phyloP scores from a whole-genome alignment of 306 rosid species.

The Cucumis melo region DNA sequence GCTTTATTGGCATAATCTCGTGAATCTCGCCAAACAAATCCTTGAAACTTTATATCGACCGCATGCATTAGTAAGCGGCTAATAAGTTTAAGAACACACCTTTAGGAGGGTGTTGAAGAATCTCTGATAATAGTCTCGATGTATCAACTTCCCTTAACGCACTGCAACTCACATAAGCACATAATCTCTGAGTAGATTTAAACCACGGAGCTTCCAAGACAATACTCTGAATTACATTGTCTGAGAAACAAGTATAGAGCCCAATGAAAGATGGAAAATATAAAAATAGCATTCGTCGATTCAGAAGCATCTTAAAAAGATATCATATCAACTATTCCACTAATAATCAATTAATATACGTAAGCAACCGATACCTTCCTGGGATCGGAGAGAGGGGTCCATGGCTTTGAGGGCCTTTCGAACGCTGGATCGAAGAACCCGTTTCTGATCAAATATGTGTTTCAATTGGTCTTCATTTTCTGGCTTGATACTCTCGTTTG shows the following conservation, averaged over 20 bases:
- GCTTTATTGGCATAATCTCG: neutral
- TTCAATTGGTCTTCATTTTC: slow-evolving; percentile 22
- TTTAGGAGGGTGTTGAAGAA: slow-evolving; percentile 24
- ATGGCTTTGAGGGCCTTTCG: slow-evolving; percentile 58
- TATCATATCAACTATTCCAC: neutral
- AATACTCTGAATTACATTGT: slow-evolving; percentile 48
- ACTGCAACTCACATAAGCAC: slow-evolving; percentile 80
- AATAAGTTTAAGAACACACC: slow-evolving; percentile 15
- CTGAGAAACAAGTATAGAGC: slow-evolving; percentile 16
- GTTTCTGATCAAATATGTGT: slow-evolving; percentile 50
- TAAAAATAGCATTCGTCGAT: neutral
- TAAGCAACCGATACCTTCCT: slow-evolving; percentile 38
- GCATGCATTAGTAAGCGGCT: neutral
- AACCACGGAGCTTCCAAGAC: slow-evolving; percentile 76
- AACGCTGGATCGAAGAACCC: slow-evolving; percentile 48
- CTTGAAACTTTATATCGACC: neutral
- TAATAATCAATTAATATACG: neutral
- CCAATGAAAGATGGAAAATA: neutral
- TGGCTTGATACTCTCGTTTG: slow-evolving; percentile 1
- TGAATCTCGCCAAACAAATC: neutral
- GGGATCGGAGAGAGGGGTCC: slow-evolving; percentile 56
- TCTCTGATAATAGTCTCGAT: slow-evolving; percentile 38
- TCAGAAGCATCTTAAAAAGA: neutral
- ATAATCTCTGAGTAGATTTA: slow-evolving; percentile 45
- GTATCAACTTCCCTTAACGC: slow-evolving; percentile 87